Base-by-base conservation (phyloP, 1,284 basidiomycete genomes). In the Caloboletus inedulis region DNA sequence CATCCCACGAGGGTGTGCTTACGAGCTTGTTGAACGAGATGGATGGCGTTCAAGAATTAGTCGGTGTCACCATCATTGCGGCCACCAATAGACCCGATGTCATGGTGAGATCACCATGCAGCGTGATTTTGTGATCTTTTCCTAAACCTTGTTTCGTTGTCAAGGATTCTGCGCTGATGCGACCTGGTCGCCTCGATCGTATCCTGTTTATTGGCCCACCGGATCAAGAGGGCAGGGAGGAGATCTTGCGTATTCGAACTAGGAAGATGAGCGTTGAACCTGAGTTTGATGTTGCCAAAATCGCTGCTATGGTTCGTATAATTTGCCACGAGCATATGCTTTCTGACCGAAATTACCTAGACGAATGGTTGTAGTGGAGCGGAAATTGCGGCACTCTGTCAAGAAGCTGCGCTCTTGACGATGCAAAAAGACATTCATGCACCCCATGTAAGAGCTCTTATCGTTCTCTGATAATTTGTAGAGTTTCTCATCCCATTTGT, bases 1-100 rank as follows among this genome's bases (percentile, higher is more conserved):
- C 56, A 1, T 79, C 85, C 0, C 87, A 94, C 59, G 89, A 92
- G 62, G 92, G 96, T 7, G 92, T 98, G 13, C 79, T 99, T 18
- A 97, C 94, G 0, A 96, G 87, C 54, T 77, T 99, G 19, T 72
- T 99, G 49, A 99, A 95, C 66, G 97, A 98, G 71, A 98, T 99
- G 93, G 97, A 99, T 68, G 97, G 97, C 13, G 90, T 99, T 2
- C 93, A 98, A 70, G 90, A 94, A 69, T 77, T 98, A 19, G 77
- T 89, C 4, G 93, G 94, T 1, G 97, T 99, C 14, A 94, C 94
- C 0, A 84, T 99, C 34, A 83, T 99, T 4, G 97, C 94, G 1
- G 97, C 97, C 0, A 99, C 97, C 5, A 99, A 99, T 68, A 76
- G 95, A 48, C 97, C 97, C 1, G 94, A 98, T 55, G 84, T 87